Base-by-base conservation (phyloP, 108 stramenopile genomes). In the Stephanodiscus triporus region DNA sequence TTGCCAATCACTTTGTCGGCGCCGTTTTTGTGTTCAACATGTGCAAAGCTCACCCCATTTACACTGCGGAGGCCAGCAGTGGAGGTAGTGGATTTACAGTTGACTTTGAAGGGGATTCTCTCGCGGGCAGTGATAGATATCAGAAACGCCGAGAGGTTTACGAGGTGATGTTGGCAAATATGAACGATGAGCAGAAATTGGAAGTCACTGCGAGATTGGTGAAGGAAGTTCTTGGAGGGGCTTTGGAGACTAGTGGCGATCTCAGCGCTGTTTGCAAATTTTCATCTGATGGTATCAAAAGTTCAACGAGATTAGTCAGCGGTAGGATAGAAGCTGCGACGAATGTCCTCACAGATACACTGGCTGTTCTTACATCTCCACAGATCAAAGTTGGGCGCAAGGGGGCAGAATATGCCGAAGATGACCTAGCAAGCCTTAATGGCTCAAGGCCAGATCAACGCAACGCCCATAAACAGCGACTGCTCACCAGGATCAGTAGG, bases 141-240 rank as follows among this genome's bases (percentile, higher is more conserved):
- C 63, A 68, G 29, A 64, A 81, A 34, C 89, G 95, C 29, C 77
- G 78, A 70, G 73, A 73, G 27, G 89, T 97, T 67, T 98, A 96
- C 70, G 68, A 86, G 9, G 82, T 94, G 56, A 87, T 98, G 84
- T 70, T 97, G 16, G 73, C 80, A 17, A 86, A 91, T 75, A 78
- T 98, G 80, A 81, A 76, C 23, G 96, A 95, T 70, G 96, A 97
- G 82, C 93, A 97, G 61, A 96, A 95, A 75, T 83, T 98, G 38
- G 88, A 85, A 49, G 89, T 97, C 1, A 95, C 93, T 10, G 95
- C 89, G 9, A 83, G 95, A 22, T 72, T 98, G 30, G 88, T 92
- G 4, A 92, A 96, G 54, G 96, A 96, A 49, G 81, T 96, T 17
- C 76, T 98, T 34, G 91, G 87, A 13, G 87, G 86, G 23, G 93